phyloP scores from a whole-genome alignment of 2,329 filamentous ascomycete genomes.

The Exophiala sp. region DNA sequence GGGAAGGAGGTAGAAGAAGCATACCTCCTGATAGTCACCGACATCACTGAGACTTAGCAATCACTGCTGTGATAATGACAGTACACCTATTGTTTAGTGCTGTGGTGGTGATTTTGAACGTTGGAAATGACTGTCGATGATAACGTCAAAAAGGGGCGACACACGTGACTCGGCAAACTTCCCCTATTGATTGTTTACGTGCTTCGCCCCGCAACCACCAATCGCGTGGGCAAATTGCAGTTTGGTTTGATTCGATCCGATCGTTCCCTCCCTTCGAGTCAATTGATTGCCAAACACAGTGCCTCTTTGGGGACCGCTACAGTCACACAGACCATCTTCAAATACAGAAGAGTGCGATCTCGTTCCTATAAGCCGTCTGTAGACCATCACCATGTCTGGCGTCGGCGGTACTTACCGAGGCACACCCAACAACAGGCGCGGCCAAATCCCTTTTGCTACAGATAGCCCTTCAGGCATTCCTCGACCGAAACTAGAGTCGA shows the following conservation, averaged over 20 bases:
- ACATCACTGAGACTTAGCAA: too few relatives aligned
- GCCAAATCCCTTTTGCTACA: constrained; percentile 49
- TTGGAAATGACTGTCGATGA: not conserved
- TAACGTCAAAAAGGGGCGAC: not conserved
- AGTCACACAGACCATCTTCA: constrained; percentile 12
- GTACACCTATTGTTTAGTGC: too few relatives aligned
- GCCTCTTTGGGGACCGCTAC: constrained; percentile 2
- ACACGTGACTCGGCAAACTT: not conserved
- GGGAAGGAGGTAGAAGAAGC: too few relatives aligned
- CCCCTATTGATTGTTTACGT: not conserved
- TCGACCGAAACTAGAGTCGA: constrained; percentile 53
- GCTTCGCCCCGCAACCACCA: not conserved
- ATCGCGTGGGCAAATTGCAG: constrained; percentile 10
- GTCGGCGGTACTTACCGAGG: constrained; percentile 51
- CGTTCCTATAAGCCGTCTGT: not conserved
- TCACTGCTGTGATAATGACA: too few relatives aligned
- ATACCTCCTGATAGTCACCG: too few relatives aligned
- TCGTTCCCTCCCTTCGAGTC: not conserved
- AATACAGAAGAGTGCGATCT: not conserved
- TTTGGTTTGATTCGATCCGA: not conserved
- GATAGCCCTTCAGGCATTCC: constrained; percentile 56
- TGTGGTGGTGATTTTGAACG: too few relatives aligned
- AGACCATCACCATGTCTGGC: constrained; percentile 21
- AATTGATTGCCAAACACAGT: not conserved
- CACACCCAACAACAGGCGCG: constrained; percentile 49